phyloP scores from a whole-genome alignment of 345 rosid species.

The Sonneratia alba region DNA sequence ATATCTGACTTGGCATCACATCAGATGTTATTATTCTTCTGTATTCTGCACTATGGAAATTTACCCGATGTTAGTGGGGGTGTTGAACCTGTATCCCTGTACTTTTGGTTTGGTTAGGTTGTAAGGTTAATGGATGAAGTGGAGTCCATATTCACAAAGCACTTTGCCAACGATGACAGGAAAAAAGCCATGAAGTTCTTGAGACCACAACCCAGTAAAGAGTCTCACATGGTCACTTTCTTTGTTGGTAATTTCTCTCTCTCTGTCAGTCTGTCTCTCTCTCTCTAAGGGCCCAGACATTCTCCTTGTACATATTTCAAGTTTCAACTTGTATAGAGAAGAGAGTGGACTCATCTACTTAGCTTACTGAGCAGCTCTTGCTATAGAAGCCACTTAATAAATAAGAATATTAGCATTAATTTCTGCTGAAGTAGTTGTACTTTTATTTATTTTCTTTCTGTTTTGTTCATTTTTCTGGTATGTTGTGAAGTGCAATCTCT shows the following conservation, averaged over 20 bases:
- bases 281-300: neutral
- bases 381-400: neutral
- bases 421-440: neutral
- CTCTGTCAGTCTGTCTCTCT: neutral
- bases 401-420: neutral
- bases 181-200: slow-evolving; percentile 95
- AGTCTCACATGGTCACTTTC: slow-evolving; percentile 93
- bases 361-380: neutral
- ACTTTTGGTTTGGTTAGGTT: slow-evolving; percentile 28
- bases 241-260: slow-evolving; percentile 58
- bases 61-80: neutral
- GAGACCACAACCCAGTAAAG: slow-evolving; percentile 74
- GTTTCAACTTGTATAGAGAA: neutral
- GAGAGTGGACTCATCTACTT: slow-evolving; percentile 1
- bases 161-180: slow-evolving; percentile 91
- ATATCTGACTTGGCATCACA: neutral
- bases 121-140: slow-evolving; percentile 95
- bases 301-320: neutral
- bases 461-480: neutral
- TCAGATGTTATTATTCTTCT: neutral
- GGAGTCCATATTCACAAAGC: slow-evolving; percentile 94
- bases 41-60: neutral
- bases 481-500: neutral
- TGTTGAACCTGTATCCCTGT: neutral
- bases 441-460: too few relatives aligned